These are phyloP conservation scores for Diaporthe citrichinensis DNA, from an alignment of 2,329 filamentous ascomycete genomes.

Conservation along the genomic window DNA sequence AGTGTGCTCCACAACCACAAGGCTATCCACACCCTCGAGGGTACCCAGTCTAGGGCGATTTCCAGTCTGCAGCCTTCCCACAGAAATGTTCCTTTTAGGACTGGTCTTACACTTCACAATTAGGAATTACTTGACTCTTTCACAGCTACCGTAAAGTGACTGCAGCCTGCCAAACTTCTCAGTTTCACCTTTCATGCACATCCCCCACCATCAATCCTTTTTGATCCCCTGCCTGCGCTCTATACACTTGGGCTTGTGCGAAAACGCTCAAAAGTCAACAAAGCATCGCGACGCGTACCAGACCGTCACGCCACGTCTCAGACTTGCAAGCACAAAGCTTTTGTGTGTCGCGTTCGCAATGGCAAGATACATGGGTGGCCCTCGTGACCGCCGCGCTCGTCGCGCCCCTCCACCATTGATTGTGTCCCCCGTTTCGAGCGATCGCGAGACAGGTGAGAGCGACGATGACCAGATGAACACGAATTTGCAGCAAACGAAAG, in stretches of 20 bases:
- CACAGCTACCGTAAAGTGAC: not conserved
- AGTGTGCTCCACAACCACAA: not conserved
- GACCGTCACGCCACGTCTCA: not conserved
- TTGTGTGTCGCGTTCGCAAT: not conserved
- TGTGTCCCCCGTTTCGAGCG: not conserved
- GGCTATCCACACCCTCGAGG: not conserved
- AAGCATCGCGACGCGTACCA: not conserved
- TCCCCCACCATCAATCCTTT: accelerated
- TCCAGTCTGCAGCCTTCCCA: not conserved
- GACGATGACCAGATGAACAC: not conserved
- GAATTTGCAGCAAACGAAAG: not conserved
- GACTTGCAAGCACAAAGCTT: not conserved
- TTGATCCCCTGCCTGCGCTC: not conserved
- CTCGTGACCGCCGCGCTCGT: not conserved
- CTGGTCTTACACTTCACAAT: not conserved
- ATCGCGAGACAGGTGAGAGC: too few relatives aligned
- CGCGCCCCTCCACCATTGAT: not conserved
- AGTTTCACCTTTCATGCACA: not conserved
- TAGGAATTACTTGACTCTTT: not conserved
- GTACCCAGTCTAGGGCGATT: not conserved
- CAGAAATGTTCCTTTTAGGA: not conserved
- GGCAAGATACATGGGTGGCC: slow-evolving; percentile 34
- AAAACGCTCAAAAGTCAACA: not conserved
- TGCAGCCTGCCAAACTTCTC: not conserved
- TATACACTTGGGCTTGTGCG: not conserved